Evolutionary conservation across 23 red algal genomes (phyloP), one percentile per base, ranked within the genome.

Genomic region (Porphyridium purpureum): DNA sequence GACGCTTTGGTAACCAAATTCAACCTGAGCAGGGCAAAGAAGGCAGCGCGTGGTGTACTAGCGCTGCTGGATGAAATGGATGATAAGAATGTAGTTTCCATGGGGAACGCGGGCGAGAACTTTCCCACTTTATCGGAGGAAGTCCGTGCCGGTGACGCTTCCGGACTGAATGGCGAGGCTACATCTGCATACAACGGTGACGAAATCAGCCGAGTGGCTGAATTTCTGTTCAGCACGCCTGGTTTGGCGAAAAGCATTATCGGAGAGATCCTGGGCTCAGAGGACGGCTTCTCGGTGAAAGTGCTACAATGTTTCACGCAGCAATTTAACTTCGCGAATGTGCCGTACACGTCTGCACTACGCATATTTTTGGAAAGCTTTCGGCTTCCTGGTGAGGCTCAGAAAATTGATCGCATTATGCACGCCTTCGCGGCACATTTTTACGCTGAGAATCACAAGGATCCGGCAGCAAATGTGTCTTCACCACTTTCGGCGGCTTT

Each of bases 391-490:
- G 88, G 88, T 19, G 88, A 95, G 78, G 36, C 76, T 49, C 88
- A 95, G 42, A 95, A 95, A 60, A 95, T 95, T 60, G 72, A 84
- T 29, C 73, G 88, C 50, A 85, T 95, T 63, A 72, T 95, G 47
- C 78, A 95, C 22, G 72, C 79, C 2, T 95, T 95, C 66, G 80
- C 88, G 11, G 55, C 69, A 41, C 74, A 65, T 44, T 95, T 80
- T 32, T 74, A 33, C 32, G 25, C 42, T 1, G 63, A 95, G 68
- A 84, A 95, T 27, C 58, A 67, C n/a, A 57, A 59, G 33, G n/a
- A 44, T n/a, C 38, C n/a, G 11, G 11, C 11, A 44, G 11, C 38
- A 36, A 62, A 1, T 8, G n/a, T n/a, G n/a, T n/a, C n/a, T n/a
- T n/a, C n/a, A n/a, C n/a, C n/a, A n/a, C n/a, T n/a, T n/a, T 7